A percentile compares a stretch with the other conserved stretches of the same genome.
These are phyloP conservation scores for Neospermospora avenae DNA, from an alignment of 2,329 filamentous ascomycete species.

Conservation along the genomic window DNA sequence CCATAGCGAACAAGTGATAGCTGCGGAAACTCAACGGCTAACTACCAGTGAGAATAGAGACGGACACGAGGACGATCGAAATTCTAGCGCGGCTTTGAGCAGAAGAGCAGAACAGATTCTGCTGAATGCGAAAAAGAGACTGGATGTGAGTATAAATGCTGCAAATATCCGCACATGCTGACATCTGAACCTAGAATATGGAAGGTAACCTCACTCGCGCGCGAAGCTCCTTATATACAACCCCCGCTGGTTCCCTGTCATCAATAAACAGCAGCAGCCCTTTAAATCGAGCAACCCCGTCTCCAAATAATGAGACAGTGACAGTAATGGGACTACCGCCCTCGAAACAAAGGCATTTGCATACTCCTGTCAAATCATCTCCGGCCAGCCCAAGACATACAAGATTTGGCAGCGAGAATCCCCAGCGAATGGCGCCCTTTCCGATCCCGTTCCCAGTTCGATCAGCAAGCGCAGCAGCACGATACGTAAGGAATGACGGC, in stretches of 20 bases:
- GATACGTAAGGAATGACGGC: constrained; percentile 37
- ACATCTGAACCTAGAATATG: constrained; percentile 64
- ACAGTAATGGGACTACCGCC: constrained; percentile 22
- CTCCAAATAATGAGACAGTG: constrained; percentile 26
- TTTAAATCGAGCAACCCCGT: constrained; percentile 35
- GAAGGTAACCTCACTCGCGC: constrained; percentile 85
- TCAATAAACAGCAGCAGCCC: constrained; percentile 40
- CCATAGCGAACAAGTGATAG: constrained; percentile 33
- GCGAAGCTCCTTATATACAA: constrained; percentile 60
- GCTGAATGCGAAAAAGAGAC: constrained; percentile 83
- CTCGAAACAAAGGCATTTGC: constrained; percentile 28
- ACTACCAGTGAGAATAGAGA: constrained; percentile 30
- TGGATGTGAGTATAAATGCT: constrained; percentile 63
- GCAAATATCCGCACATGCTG: constrained; percentile 11
- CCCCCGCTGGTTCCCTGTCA: constrained; percentile 47
- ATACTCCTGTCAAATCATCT: constrained; percentile 24
- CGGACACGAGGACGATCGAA: constrained; percentile 53
- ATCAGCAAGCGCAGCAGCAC: constrained; percentile 62
- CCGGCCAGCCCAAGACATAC: constrained; percentile 48
- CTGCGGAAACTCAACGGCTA: constrained; percentile 29
- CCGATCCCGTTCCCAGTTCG: constrained; percentile 51
- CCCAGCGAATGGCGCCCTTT: constrained; percentile 41
- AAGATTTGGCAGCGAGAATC: constrained; percentile 60
- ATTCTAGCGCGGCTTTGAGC: constrained; percentile 73
- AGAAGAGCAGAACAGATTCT: constrained; percentile 85